Conservation (phyloP, 1,284 basidiomycete species). For the Malassezia slooffiae region DNA sequence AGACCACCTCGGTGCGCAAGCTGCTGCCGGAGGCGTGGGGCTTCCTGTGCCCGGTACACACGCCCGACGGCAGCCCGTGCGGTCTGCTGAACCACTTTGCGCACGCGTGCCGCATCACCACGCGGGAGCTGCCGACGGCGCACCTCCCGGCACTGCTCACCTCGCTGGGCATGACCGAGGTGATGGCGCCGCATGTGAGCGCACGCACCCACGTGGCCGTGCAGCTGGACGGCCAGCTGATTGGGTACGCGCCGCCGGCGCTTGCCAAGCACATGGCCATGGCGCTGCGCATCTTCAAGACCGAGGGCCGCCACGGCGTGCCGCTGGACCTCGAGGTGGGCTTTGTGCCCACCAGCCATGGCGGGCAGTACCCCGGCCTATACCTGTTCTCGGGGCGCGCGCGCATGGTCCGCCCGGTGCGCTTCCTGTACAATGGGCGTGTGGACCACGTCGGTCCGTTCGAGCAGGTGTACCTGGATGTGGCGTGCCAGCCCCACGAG, state of each 20-base stretch:
- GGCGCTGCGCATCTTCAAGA: constrained; percentile 87
- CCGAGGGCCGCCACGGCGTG: constrained; percentile 64
- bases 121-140: constrained; percentile 61
- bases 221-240: constrained; percentile 84
- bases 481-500: constrained; percentile 81
- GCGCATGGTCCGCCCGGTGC: constrained; percentile 97
- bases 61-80: constrained; percentile 94
- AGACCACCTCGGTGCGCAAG: constrained; percentile 96
- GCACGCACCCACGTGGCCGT: constrained; percentile 72
- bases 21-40: constrained; percentile 97
- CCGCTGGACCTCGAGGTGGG: constrained; percentile 94
- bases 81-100: constrained; percentile 95
- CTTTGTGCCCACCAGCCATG: constrained; percentile 73
- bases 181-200: constrained; percentile 64
- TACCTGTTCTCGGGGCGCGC: constrained; percentile 80
- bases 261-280: constrained; percentile 70
- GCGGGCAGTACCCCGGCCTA: constrained; percentile 92
- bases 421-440: constrained; percentile 71
- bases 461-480: constrained; percentile 99
- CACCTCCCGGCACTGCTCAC: constrained; percentile 73
- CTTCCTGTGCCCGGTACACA: constrained; percentile 97
- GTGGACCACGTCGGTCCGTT: constrained; percentile 90
- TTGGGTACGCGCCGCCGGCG: constrained; percentile 80
- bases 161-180: constrained; percentile 87
- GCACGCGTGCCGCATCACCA: constrained; percentile 83